Conservation (phyloP, 1,284 basidiomycete genomes). For the Boletus semigastroideus region DNA sequence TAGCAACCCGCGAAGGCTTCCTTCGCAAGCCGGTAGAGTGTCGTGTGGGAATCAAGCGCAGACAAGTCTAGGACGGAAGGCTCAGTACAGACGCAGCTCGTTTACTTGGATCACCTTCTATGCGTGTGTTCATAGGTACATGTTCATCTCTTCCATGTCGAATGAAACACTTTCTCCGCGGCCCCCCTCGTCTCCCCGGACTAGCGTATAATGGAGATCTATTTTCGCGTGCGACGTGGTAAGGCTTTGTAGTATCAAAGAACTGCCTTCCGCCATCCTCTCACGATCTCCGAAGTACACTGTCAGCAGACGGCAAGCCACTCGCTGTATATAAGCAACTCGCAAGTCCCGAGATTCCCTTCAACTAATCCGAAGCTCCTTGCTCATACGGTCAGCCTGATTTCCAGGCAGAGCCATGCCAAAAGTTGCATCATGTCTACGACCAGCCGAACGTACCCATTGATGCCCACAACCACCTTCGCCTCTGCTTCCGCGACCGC, state of each 20-base stretch:
- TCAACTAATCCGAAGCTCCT: slow-evolving; percentile 4
- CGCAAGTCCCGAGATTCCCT: neutral
- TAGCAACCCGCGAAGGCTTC: slow-evolving; percentile 76
- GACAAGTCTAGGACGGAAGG: slow-evolving; percentile 17
- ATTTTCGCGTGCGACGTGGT: slow-evolving; percentile 14
- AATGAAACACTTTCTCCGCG: slow-evolving; percentile 1
- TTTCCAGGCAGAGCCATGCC: slow-evolving; percentile 10
- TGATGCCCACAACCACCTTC: slow-evolving; percentile 9
- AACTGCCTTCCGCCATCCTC: slow-evolving; percentile 1
- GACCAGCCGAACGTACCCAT: slow-evolving; percentile 5
- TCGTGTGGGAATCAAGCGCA: slow-evolving; percentile 62
- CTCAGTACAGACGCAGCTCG: neutral
- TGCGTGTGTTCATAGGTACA: slow-evolving; percentile 4
- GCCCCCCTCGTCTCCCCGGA: neutral
- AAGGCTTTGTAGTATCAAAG: neutral
- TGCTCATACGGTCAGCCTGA: slow-evolving; percentile 3
- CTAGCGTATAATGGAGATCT: slow-evolving; percentile 1
- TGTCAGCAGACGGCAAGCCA: neutral
- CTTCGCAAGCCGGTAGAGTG: slow-evolving; percentile 72
- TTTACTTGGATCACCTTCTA: slow-evolving; percentile 1
- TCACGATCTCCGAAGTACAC: slow-evolving; percentile 5
- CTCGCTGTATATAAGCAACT: slow-evolving; percentile 18
- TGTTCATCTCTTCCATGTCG: slow-evolving; percentile 2
- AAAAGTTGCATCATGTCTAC: slow-evolving; percentile 21
- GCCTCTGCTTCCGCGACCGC: slow-evolving; percentile 8